Evolutionary conservation across 192 early-diverging fungal species (phyloP).

Genomic region (Lobosporangium transversale): DNA sequence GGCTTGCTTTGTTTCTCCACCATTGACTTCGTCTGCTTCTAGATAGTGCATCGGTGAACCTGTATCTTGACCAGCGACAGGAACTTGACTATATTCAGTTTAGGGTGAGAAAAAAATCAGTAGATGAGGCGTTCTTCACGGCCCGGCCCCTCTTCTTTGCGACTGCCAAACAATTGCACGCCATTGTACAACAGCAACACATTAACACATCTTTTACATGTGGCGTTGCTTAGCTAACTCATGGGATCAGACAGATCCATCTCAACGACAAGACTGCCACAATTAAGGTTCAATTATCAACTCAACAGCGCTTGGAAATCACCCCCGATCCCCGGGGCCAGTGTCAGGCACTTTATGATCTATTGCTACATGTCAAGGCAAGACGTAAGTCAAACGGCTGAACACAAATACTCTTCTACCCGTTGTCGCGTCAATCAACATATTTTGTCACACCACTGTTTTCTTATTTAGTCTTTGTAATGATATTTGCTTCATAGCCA

Average conservation of each 20-base stretch:
- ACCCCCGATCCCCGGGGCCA: conserved; percentile 3
- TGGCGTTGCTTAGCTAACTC: conserved; percentile 19
- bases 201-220: background rate
- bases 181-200: no score
- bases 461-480: background rate
- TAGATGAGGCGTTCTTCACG: background rate
- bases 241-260: conserved; percentile 25
- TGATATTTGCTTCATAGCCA: conserved; percentile 2
- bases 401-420: no score
- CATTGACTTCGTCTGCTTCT: no score
- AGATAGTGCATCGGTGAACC: conserved; percentile 34
- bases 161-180: background rate
- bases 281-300: conserved; percentile 22
- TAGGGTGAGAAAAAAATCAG: conserved; percentile 12
- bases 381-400: conserved; percentile 13
- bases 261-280: background rate
- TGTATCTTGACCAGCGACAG: conserved; percentile 33
- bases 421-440: background rate
- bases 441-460: background rate
- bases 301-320: conserved; percentile 26
- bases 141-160: background rate
- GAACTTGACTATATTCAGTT: conserved; percentile 37
- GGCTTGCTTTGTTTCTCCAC: no score
- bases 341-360: conserved; percentile 20
- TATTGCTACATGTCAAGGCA: conserved; percentile 12